These are phyloP conservation scores for Sphaerobolus stellatus DNA, from an alignment of 1,284 basidiomycete genomes.

Conservation along the genomic window DNA sequence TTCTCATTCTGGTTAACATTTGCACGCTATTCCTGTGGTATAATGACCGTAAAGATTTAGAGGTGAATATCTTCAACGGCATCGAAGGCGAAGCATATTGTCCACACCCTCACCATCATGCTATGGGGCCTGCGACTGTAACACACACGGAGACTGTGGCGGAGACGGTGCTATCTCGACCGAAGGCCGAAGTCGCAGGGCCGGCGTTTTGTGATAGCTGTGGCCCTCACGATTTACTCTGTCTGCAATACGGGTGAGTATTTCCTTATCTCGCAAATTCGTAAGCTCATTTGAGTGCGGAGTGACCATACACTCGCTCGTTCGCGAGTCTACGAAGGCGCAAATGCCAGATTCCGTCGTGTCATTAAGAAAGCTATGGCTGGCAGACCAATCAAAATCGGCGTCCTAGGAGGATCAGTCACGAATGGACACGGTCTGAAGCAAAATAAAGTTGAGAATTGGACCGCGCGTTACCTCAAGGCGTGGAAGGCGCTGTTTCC, in stretches of 20 bases:
- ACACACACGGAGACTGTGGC: conserved; percentile 9
- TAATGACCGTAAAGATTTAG: no score
- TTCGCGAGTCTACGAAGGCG: conserved; percentile 19
- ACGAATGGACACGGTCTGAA: conserved; percentile 18
- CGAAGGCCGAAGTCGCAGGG: background rate
- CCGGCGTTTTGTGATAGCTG: conserved; percentile 17
- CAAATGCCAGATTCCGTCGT: conserved; percentile 17
- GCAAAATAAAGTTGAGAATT: conserved; percentile 8
- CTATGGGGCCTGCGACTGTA: no score
- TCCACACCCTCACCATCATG: no score
- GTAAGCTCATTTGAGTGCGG: background rate
- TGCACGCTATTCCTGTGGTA: no score
- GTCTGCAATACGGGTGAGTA: conserved; percentile 18
- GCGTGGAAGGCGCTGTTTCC: conserved; percentile 18
- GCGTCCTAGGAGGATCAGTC: conserved; percentile 19
- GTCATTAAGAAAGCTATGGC: conserved; percentile 17
- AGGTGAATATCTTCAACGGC: no score
- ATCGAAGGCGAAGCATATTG: no score
- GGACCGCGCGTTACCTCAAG: conserved; percentile 12
- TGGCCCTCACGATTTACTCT: conserved; percentile 17
- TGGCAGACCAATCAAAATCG: conserved; percentile 18
- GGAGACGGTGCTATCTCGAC: background rate
- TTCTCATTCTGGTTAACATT: no score
- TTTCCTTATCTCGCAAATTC: background rate
- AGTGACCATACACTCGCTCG: conserved; percentile 17